Evolutionary conservation across 257 asterid genomes (phyloP), one percentile per base, ranked within the genome.

Genomic region (Handroanthus guayacan): DNA sequence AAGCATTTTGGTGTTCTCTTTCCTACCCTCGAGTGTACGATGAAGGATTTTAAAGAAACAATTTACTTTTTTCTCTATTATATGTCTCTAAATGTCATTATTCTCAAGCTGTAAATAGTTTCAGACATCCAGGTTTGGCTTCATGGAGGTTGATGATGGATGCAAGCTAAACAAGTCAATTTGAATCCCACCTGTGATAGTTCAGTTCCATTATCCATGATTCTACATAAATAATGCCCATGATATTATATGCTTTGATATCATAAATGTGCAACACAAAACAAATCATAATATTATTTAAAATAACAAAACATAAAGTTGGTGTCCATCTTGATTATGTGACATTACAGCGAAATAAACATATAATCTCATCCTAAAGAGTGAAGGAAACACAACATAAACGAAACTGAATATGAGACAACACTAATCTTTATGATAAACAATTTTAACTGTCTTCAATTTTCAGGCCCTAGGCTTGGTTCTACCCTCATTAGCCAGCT

Each of bases 401-500:
- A 58, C 64, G 82, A 79, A 79, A 81, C 78, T 47, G 44, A 80
- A 67, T 52, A 67, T 47, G 38, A 61, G 44, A 63, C 75, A 39
- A 45, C 20, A 74, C 44, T 48, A 16, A 69, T 34, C 48, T 66
- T 75, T 50, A 51, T 44, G 58, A 74, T 56, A 75, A 75, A 78
- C 58, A 75, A 65, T n/a, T 12, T 12, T n/a, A 12, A 11, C n/a
- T 51, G 39, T 9, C 9, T 2, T 31, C 38, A 9, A 18, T 13
- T 66, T 72, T 85, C 88, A 87, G 62, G 76, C 68, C 73, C 84
- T 81, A 9, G 84, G 88, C 81, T 82, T 73, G 72, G 70, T 36
- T 76, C 81, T 77, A 31, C 97, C 97, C 82, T 89, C 97, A 47
- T 95, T 95, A 38, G 98, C 99, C 66, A 72, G 78, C 89, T 86